These are phyloP conservation scores for Myriosclerotinia curreyana DNA, from an alignment of 2,329 filamentous ascomycete genomes.

Conservation along the genomic window DNA sequence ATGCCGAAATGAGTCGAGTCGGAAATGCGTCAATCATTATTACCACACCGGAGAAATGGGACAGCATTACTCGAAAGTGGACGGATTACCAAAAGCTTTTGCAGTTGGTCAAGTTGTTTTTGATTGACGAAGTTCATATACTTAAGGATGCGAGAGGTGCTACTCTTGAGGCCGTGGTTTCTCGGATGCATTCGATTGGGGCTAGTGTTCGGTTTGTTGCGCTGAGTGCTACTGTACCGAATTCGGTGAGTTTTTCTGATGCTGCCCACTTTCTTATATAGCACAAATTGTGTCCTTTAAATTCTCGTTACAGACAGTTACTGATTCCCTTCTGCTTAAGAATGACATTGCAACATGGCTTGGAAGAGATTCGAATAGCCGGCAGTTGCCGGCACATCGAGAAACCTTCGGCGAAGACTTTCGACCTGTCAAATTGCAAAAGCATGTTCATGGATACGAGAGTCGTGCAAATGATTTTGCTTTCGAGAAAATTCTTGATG, in stretches of 20 bases:
- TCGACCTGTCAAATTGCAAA: conserved; percentile 72
- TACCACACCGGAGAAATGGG: conserved; percentile 89
- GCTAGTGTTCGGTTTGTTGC: conserved; percentile 76
- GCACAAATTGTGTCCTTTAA: too few relatives aligned
- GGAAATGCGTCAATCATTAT: conserved; percentile 77
- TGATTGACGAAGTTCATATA: conserved; percentile 87
- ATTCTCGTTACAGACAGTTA: too few relatives aligned
- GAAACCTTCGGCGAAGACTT: conserved; percentile 78
- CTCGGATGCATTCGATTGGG: conserved; percentile 79
- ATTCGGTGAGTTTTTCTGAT: conserved; percentile 47
- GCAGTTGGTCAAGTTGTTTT: conserved; percentile 71
- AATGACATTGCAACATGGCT: conserved; percentile 78
- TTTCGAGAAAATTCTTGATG: conserved; percentile 69
- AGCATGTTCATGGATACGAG: conserved; percentile 72
- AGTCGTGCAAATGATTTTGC: conserved; percentile 65
- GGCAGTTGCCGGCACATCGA: conserved; percentile 59
- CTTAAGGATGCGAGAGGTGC: conserved; percentile 76
- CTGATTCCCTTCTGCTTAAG: not conserved
- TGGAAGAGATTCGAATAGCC: conserved; percentile 59
- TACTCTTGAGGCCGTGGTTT: conserved; percentile 78
- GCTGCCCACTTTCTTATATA: too few relatives aligned
- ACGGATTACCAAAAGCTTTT: conserved; percentile 73
- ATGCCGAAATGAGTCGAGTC: conserved; percentile 62
- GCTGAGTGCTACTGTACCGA: conserved; percentile 79
- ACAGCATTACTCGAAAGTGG: conserved; percentile 85